Conservation (phyloP, 1,284 basidiomycete species). For the Peniophora sp. region DNA sequence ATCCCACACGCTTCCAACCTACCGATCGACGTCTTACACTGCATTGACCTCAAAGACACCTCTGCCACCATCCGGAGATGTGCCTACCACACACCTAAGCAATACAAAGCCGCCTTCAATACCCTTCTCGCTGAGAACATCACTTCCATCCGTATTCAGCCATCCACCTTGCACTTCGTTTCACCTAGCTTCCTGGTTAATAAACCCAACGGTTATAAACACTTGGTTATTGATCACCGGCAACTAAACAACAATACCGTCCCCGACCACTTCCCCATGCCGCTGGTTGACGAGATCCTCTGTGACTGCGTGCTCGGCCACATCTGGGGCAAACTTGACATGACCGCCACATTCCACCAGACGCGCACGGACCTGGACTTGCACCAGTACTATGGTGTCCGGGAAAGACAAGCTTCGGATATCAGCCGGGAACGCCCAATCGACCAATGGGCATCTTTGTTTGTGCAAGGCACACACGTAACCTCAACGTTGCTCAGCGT, state of each 20-base stretch:
- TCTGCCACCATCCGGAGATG: slow-evolving; percentile 11
- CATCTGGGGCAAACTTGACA: slow-evolving; percentile 28
- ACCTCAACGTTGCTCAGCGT: no score
- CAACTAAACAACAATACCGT: slow-evolving; percentile 28
- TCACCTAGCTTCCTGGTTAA: slow-evolving; percentile 31
- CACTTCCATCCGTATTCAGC: slow-evolving; percentile 21
- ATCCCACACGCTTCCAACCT: slow-evolving; percentile 11
- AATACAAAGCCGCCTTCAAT: slow-evolving; percentile 20
- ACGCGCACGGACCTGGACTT: slow-evolving; percentile 27
- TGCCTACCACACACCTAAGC: slow-evolving; percentile 15
- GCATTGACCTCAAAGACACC: slow-evolving; percentile 18
- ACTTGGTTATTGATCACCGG: slow-evolving; percentile 32
- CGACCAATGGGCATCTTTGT: no score
- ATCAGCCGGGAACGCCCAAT: no score
- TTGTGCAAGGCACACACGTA: no score
- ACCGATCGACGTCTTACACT: slow-evolving; percentile 18
- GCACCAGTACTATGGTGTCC: slow-evolving; percentile 20
- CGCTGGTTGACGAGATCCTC: slow-evolving; percentile 27
- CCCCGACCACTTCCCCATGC: slow-evolving; percentile 26
- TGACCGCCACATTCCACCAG: slow-evolving; percentile 36
- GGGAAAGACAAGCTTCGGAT: no score
- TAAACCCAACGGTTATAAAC: slow-evolving; percentile 27
- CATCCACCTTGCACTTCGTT: slow-evolving; percentile 17
- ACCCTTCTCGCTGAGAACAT: slow-evolving; percentile 19
- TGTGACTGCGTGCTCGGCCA: slow-evolving; percentile 22